Evolutionary conservation across 2,329 filamentous ascomycete species (phyloP), one percentile per base, ranked within the genome.

Genomic region (Periconia macrospinosa): DNA sequence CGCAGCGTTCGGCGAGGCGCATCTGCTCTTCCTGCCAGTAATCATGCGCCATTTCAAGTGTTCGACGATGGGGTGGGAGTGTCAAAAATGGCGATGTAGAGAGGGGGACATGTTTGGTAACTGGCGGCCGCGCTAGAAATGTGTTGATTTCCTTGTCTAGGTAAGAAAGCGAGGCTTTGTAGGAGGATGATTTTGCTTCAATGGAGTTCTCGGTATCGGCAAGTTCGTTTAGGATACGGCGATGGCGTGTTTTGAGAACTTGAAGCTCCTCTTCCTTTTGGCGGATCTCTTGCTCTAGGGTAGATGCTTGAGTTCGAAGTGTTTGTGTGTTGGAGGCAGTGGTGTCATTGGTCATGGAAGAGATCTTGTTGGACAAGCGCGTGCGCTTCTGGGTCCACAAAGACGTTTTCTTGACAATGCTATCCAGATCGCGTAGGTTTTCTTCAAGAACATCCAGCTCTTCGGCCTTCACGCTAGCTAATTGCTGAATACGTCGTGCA

Each of bases 101-200:
- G 5, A 69, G 57, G 2, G 66, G 59, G 33, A 63, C 56, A 43
- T 69, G 65, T 40, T 69, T 59, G n/a, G 63, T 59, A 30, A 68
- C 61, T 17, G 83, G 82, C 1, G 86, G 85, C 14, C 80, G 78
- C 10, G 74, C 78, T 60, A 92, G 75, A 54, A 92, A 82, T 3
- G 75, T 76, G 6, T 76, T 74, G 6, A 91, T 79, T 50, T 89
- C 83, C 14, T 76, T 77, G 55, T 92, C 87, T 6, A 90, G 80
- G 50, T 90, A 83, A 51, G 78, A 82, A 35, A 91, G 73, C 3
- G 87, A 87, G 1, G 86, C 83, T 18, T 81, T 83, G 68, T 91
- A 92, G 0, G 87, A 87, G 51, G 87, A 89, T 14, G 91, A 70
- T n/a, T 85, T 85, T 1, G 88, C 86, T 67, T 91, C 88, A 37